These are phyloP conservation scores for Metschnikowia matae DNA, from an alignment of 805 yeast species.

Conservation along the genomic window DNA sequence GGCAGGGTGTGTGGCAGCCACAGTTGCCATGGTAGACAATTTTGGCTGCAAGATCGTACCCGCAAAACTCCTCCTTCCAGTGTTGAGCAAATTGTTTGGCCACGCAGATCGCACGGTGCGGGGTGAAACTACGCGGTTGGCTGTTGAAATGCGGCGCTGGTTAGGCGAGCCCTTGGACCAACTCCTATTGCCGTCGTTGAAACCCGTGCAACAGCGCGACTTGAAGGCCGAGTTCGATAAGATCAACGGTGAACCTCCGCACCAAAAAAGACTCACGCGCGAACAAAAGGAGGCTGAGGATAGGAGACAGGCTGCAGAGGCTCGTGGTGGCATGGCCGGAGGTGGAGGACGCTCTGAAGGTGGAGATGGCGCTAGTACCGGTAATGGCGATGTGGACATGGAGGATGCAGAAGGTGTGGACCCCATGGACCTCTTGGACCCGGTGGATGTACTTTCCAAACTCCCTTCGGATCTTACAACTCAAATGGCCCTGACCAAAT, in stretches of 20 bases:
- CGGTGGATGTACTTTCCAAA: conserved; percentile 61
- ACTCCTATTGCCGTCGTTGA: conserved; percentile 63
- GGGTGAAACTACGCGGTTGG: conserved; percentile 64
- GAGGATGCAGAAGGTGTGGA: conserved; percentile 35
- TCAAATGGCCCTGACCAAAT: conserved; percentile 58
- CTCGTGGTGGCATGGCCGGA: conserved; percentile 5
- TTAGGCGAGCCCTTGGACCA: conserved; percentile 60
- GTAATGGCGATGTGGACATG: conserved; percentile 26
- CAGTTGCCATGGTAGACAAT: conserved; percentile 49
- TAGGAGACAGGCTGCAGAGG: conserved; percentile 13
- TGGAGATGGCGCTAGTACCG: conserved; percentile 20
- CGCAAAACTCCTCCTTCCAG: conserved; percentile 54
- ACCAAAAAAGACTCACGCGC: conserved; percentile 53
- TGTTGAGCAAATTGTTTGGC: conserved; percentile 64
- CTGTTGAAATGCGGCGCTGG: conserved; percentile 71
- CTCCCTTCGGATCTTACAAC: conserved; percentile 60
- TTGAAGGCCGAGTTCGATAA: conserved; percentile 63
- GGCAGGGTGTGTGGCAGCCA: conserved; percentile 57
- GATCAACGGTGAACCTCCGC: conserved; percentile 36
- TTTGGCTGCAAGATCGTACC: conserved; percentile 63
- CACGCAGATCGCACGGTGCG: conserved; percentile 89
- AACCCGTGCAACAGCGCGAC: conserved; percentile 90
- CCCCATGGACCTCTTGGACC: conserved; percentile 67
- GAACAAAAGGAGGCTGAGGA: conserved; percentile 46
- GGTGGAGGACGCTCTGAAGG: neutral